Evolutionary conservation across 73 alveolate species (phyloP).

Genomic region (Uronychia setigera): DNA sequence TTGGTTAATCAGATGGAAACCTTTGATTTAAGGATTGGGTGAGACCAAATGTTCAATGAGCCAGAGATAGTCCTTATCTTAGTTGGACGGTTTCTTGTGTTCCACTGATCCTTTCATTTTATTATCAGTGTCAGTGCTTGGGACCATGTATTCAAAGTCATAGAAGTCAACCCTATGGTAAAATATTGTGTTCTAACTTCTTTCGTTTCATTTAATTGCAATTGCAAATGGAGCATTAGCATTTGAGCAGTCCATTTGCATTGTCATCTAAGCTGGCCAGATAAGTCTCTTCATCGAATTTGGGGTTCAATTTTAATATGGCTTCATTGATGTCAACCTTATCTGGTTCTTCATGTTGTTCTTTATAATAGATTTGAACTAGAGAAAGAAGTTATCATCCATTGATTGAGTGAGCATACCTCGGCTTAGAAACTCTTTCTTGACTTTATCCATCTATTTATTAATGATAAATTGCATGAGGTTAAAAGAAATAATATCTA

Average conservation of each 20-base stretch:
- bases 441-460: too few species aligned
- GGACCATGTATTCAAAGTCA: not conserved
- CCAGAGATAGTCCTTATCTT: not conserved
- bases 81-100: too few species aligned
- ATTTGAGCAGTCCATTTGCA: not conserved
- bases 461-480: too few species aligned
- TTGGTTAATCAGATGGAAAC: not conserved
- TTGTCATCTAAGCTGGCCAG: not conserved
- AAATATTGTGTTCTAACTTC: not conserved
- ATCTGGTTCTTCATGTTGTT: not conserved
- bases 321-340: not conserved
- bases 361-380: not conserved
- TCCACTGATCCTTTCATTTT: too few species aligned
- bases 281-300: not conserved
- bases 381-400: too few species aligned
- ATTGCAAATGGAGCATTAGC: not conserved
- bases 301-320: not conserved
- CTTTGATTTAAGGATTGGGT: not conserved
- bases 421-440: too few species aligned
- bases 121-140: too few species aligned
- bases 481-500: too few species aligned
- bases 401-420: too few species aligned
- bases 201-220: not conserved
- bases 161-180: not conserved
- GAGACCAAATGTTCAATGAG: not conserved